phyloP scores from a whole-genome alignment of 495 filamentous ascomycete genomes.

The Neurospora sp. region DNA sequence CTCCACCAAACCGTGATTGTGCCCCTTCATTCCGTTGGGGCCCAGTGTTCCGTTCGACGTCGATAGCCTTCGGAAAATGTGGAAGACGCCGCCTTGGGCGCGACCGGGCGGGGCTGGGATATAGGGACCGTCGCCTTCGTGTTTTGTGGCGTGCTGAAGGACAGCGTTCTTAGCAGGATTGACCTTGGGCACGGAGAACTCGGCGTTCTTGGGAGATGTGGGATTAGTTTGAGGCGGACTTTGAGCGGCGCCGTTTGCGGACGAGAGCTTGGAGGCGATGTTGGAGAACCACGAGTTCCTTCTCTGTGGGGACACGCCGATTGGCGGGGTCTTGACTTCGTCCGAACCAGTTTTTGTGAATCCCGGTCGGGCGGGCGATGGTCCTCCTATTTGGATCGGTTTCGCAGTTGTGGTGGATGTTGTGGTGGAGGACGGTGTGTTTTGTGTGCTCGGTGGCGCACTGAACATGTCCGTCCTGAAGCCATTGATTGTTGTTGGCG shows the following conservation, averaged over 20 bases:
- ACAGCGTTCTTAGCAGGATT: constrained; percentile 41
- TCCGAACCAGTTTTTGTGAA: constrained; percentile 21
- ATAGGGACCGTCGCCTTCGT: constrained; percentile 49
- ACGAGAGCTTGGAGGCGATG: constrained; percentile 87
- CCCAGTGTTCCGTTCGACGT: constrained; percentile 48
- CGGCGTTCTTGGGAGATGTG: constrained; percentile 41
- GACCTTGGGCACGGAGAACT: constrained; percentile 48
- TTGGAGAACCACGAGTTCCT: constrained; percentile 85
- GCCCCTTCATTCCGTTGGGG: constrained; percentile 21
- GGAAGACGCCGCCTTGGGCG: constrained; percentile 64
- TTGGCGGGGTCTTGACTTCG: constrained; percentile 22
- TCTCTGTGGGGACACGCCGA: constrained; percentile 35
- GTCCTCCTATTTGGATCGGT: constrained; percentile 11
- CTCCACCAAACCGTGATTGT: constrained; percentile 53
- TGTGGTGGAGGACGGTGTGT: neutral
- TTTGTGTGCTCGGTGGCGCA: neutral
- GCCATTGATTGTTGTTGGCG: constrained; percentile 4
- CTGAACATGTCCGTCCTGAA: neutral
- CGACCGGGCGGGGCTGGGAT: constrained; percentile 56
- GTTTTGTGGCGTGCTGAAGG: constrained; percentile 37
- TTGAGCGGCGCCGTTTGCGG: constrained; percentile 36
- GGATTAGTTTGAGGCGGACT: constrained; percentile 32
- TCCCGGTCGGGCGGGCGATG: constrained; percentile 7
- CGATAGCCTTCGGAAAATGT: constrained; percentile 71
- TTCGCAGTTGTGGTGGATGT: constrained; percentile 22